These are phyloP conservation scores for Grammothele lineata DNA, from an alignment of 768 basidiomycete species.

Conservation along the genomic window DNA sequence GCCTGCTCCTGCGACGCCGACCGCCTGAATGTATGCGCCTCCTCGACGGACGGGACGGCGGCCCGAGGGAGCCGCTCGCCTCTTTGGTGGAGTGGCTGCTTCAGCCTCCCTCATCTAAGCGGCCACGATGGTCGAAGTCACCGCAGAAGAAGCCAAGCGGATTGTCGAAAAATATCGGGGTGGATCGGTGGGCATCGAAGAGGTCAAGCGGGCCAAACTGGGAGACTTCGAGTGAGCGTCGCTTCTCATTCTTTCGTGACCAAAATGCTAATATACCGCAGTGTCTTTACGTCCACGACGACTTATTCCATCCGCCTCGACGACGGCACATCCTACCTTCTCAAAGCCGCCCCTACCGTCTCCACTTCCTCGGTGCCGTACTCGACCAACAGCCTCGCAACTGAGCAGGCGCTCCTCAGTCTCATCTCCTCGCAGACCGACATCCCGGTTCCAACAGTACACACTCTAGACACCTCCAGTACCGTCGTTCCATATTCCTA, in stretches of 20 bases:
- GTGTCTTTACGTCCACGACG: slow-evolving; percentile 22
- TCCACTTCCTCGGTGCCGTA: slow-evolving; percentile 6
- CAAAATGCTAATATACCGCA: background rate
- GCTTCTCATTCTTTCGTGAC: background rate
- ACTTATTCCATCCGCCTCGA: slow-evolving; percentile 21
- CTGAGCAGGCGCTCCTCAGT: slow-evolving; percentile 21
- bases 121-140: background rate
- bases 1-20: slow-evolving; percentile 28
- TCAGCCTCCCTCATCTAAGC: too few species aligned
- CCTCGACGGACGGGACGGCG: background rate
- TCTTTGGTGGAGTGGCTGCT: too few species aligned
- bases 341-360: slow-evolving; percentile 13
- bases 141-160: slow-evolving; percentile 3
- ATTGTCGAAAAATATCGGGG: slow-evolving; percentile 3
- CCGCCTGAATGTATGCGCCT: background rate
- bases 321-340: slow-evolving; percentile 18
- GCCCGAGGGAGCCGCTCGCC: too few species aligned
- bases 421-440: slow-evolving; percentile 26
- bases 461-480: slow-evolving; percentile 44
- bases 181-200: slow-evolving; percentile 1
- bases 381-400: slow-evolving; percentile 19
- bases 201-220: background rate
- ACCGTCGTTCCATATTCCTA: slow-evolving; percentile 44
- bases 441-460: slow-evolving; percentile 47
- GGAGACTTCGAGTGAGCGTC: slow-evolving; percentile 7